phyloP scores from a whole-genome alignment of 2,329 filamentous ascomycete species.

The Paecilomyces formosus region DNA sequence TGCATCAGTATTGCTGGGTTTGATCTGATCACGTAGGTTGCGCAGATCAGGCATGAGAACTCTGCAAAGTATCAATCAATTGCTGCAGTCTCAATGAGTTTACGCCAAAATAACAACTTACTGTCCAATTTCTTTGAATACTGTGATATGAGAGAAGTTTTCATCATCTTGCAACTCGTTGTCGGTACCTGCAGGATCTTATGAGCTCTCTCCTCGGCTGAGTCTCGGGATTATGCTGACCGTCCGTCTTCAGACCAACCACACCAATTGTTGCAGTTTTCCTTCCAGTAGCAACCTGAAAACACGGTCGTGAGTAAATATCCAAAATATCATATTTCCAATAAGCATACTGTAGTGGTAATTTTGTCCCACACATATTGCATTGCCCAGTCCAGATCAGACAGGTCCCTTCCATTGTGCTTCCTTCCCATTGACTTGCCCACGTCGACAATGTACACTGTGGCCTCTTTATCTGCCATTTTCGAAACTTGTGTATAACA shows the following conservation, averaged over 20 bases:
- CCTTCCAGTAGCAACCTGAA: slow-evolving; percentile 54
- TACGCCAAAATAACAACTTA: slow-evolving; percentile 41
- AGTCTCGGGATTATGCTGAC: slow-evolving; percentile 15
- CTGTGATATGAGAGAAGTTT: slow-evolving; percentile 72
- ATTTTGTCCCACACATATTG: slow-evolving; percentile 94
- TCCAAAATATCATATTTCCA: not conserved
- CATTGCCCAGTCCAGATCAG: slow-evolving; percentile 83
- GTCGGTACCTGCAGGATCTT: slow-evolving; percentile 45
- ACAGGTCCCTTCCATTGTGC: slow-evolving; percentile 63
- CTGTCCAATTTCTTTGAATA: slow-evolving; percentile 60
- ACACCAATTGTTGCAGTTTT: slow-evolving; percentile 73
- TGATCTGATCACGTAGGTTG: slow-evolving; percentile 55
- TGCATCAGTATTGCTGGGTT: slow-evolving; percentile 57
- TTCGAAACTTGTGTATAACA: slow-evolving; percentile 1
- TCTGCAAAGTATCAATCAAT: slow-evolving; percentile 22
- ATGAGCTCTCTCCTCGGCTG: slow-evolving; percentile 1
- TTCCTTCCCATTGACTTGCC: slow-evolving; percentile 74
- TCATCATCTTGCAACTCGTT: slow-evolving; percentile 61
- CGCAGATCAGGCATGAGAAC: slow-evolving; percentile 63
- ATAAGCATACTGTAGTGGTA: slow-evolving; percentile 56
- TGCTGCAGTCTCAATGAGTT: not conserved
- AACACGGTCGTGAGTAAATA: not conserved
- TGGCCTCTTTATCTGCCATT: slow-evolving; percentile 92
- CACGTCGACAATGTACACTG: slow-evolving; percentile 84
- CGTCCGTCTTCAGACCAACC: slow-evolving; percentile 72